Evolutionary conservation across 2,329 filamentous ascomycete species (phyloP), one percentile per base, ranked within the genome.

Genomic region (Diplodia intermedia): DNA sequence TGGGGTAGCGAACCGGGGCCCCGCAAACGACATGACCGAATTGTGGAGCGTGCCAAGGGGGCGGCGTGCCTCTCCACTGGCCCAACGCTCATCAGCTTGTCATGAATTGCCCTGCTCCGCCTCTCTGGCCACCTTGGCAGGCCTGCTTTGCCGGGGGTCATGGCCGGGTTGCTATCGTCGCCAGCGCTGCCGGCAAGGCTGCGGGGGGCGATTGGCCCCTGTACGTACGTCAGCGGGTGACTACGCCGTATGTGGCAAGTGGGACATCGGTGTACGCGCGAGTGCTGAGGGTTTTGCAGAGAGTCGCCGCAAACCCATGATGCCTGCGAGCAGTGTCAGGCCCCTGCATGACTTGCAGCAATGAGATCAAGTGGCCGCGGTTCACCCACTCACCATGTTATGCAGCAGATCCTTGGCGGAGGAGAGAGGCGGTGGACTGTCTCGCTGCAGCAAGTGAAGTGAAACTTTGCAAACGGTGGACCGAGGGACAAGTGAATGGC

Each of bases 21-120:
- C 60, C 60, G 60, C 60, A 63, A 63, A 20, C 26, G 26, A n/a
- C 31, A n/a, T 63, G 60, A 63, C 60, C 60, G 36, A 50, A 36
- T n/a, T 33, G 60, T 63, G 60, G 60, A 38, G 43, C 43, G 5
- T 38, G 60, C 60, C 60, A 63, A 63, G 60, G 20, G 20, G 52
- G 60, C 60, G 60, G 60, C 60, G 52, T 63, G 60, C n/a, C 29
- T 47, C 8, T 61, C 31, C 38, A 43, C 55, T 29, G 55, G 38
- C 23, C 47, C 57, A 61, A 50, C 60, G 29, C 60, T 38, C 60
- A 20, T 38, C 31, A 38, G 20, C 60, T 36, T 15, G 40, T 57
- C 55, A 38, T 60, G 31, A 47, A 26, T n/a, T 40, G 43, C 36
- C 38, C 50, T 52, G 18, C 23, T 57, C 26, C 11, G 55, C 36